These are phyloP conservation scores for Pseudocercospora vitis DNA, from an alignment of 2,329 filamentous ascomycete genomes.

Conservation along the genomic window DNA sequence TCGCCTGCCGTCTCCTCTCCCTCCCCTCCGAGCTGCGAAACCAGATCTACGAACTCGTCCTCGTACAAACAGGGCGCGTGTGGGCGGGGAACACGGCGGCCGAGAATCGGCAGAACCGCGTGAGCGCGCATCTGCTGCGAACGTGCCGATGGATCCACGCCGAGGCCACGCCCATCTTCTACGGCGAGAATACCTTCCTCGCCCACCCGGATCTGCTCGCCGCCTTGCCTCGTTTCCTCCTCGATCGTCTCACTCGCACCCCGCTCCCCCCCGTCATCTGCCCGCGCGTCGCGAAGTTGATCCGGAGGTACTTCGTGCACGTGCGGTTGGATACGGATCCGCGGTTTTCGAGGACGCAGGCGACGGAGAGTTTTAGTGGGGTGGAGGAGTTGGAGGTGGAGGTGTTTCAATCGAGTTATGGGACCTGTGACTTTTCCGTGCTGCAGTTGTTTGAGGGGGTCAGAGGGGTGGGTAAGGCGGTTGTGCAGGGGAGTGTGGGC, in stretches of 20 bases:
- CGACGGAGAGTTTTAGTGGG: constrained; percentile 46
- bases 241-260: constrained; percentile 20
- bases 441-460: constrained; percentile 49
- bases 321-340: constrained; percentile 54
- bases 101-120: constrained; percentile 33
- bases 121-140: constrained; percentile 45
- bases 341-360: constrained; percentile 44
- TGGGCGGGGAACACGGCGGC: neutral
- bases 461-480: constrained; percentile 47
- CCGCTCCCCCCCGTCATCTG: constrained; percentile 40
- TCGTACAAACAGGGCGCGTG: constrained; percentile 30
- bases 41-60: constrained; percentile 51
- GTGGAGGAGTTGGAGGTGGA: constrained; percentile 51
- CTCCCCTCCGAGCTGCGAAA: constrained; percentile 62
- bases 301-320: constrained; percentile 47
- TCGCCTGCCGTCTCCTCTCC: constrained; percentile 37
- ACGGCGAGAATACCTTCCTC: constrained; percentile 52
- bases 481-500: constrained; percentile 46
- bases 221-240: constrained; percentile 43
- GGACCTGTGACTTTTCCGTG: constrained; percentile 45
- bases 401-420: constrained; percentile 50
- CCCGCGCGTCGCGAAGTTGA: constrained; percentile 36
- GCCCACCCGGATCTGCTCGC: constrained; percentile 51
- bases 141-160: constrained; percentile 44
- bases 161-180: constrained; percentile 49